Conservation (phyloP, 1,284 basidiomycete species). For the Trametes sp. region DNA sequence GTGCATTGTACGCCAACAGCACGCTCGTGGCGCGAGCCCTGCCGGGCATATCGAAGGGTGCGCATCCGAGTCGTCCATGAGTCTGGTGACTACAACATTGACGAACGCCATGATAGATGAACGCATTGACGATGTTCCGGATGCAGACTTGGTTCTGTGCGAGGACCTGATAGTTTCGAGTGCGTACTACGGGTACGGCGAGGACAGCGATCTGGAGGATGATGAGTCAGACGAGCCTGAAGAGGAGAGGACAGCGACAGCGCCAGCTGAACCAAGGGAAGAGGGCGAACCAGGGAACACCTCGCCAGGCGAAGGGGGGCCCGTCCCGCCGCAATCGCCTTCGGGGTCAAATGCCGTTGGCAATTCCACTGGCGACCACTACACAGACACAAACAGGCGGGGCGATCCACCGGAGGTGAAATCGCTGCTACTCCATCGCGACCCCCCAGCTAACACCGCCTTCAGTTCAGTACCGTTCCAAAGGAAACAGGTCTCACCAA, state of each 20-base stretch:
- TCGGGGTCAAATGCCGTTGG: no score
- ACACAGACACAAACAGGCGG: no score
- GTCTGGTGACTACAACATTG: neutral
- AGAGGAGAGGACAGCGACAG: neutral
- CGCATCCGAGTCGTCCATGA: neutral
- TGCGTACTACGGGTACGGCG: conserved; percentile 9
- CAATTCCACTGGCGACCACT: no score
- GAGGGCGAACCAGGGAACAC: neutral
- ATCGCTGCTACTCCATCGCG: no score
- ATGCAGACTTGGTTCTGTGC: neutral
- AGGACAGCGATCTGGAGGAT: conserved; percentile 28
- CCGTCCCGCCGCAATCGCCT: no score
- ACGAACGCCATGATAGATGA: neutral
- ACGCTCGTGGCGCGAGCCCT: conserved; percentile 1
- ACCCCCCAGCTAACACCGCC: no score
- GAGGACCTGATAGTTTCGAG: neutral
- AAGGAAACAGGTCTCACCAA: no score
- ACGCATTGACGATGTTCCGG: neutral
- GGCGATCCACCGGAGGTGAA: no score
- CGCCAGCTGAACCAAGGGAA: neutral
- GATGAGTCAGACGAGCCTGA: conserved; percentile 3
- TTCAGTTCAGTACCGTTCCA: no score
- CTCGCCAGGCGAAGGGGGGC: no score
- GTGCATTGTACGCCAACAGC: conserved; percentile 8
- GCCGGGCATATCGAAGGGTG: neutral